A percentile compares a stretch with the other conserved stretches of the same genome.
Evolutionary conservation across 768 basidiomycete species (phyloP).

Genomic region (Panus rudis): DNA sequence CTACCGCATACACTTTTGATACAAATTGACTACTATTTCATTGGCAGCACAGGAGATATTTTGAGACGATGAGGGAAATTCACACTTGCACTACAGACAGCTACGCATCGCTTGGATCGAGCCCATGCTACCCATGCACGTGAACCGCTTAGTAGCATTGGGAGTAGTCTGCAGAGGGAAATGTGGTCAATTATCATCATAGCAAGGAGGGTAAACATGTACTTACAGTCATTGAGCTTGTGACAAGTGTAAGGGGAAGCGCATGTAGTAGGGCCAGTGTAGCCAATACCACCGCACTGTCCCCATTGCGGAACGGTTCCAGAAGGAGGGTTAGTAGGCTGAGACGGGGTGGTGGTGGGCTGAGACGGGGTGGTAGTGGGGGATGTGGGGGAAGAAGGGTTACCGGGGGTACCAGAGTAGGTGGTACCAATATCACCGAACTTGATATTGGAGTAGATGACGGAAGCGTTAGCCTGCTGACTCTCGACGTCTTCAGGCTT

Average conservation of each 20-base stretch:
- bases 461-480: constrained; percentile 31
- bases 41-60: too few species aligned
- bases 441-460: constrained; percentile 50
- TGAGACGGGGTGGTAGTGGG: constrained; percentile 17
- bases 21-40: too few species aligned
- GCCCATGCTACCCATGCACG: too few species aligned
- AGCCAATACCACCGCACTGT: constrained; percentile 16
- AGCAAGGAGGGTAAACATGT: constrained; percentile 1
- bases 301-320: constrained; percentile 11
- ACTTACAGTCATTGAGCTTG: constrained; percentile 8
- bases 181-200: too few species aligned
- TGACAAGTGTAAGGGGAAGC: constrained; percentile 11
- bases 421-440: constrained; percentile 45
- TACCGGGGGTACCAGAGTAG: constrained; percentile 14
- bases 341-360: constrained; percentile 1
- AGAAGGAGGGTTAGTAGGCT: not conserved
- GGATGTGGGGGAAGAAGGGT: constrained; percentile 4
- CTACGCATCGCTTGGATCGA: too few species aligned
- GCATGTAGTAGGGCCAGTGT: constrained; percentile 9
- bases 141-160: constrained; percentile 11
- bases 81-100: too few species aligned
- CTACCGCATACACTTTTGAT: too few species aligned
- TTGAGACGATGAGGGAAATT: too few species aligned
- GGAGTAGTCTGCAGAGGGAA: constrained; percentile 7
- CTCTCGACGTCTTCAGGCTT: constrained; percentile 37